Conservation (phyloP, 139 green algal species). For the Chlamydomonas eustigma region DNA sequence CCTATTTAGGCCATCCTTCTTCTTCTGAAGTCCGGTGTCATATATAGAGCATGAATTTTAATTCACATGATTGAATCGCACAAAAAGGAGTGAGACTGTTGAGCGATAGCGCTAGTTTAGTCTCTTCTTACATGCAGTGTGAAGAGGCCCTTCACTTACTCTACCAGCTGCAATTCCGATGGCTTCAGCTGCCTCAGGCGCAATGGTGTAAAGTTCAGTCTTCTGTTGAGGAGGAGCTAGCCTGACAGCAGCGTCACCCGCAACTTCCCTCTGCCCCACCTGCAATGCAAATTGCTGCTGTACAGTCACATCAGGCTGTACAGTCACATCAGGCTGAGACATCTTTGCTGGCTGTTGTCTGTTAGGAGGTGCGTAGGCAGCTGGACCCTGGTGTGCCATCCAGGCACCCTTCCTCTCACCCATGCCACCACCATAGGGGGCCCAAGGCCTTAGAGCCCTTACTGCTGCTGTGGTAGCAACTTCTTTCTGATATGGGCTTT, state of each 20-base stretch:
- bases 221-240: too few relatives aligned
- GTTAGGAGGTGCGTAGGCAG: background rate
- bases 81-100: too few relatives aligned
- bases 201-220: background rate
- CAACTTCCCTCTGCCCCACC: background rate
- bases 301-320: background rate
- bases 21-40: too few relatives aligned
- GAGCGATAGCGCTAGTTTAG: too few relatives aligned
- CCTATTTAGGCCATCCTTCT: too few relatives aligned
- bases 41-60: too few relatives aligned
- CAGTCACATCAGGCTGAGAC: too few relatives aligned
- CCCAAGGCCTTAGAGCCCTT: slow-evolving; percentile 31
- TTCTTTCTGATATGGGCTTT: slow-evolving; percentile 39
- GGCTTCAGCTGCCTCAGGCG: slow-evolving; percentile 3
- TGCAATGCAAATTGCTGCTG: background rate
- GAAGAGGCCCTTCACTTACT: background rate
- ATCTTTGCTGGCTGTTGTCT: too few relatives aligned
- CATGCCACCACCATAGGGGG: slow-evolving; percentile 15
- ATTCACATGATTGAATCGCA: too few relatives aligned
- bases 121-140: too few relatives aligned
- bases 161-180: background rate
- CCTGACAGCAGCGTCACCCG: background rate
- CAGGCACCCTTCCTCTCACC: slow-evolving; percentile 24
- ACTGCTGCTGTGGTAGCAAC: slow-evolving; percentile 24
- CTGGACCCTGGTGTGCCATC: background rate